Evolutionary conservation across 2,329 filamentous ascomycete species (phyloP), one percentile per base, ranked within the genome.

Genomic region (Aspergillus viridinutans): DNA sequence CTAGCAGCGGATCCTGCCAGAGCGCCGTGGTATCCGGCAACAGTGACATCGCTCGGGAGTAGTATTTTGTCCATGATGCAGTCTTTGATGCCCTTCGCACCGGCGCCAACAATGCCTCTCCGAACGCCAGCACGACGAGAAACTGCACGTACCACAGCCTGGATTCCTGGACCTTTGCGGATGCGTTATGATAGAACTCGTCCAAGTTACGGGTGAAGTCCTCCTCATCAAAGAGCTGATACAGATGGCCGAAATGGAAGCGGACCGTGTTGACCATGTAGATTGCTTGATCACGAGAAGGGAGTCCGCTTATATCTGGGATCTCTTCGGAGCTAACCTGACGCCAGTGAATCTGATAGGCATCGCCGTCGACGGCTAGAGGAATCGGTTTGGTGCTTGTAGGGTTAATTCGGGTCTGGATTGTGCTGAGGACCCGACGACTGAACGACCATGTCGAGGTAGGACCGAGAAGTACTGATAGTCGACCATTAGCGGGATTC

Each of bases 361-460:
- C 76, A 29, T 72, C 71, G 2, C 78, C 80, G 51, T 83, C 79
- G 25, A 80, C 80, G 0, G 80, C 69, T 1, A 47, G 12, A 47
- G 43, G 43, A 10, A 47, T 61, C 0, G 66, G 3, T 70, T 63
- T 2, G 76, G 75, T 1, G 77, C 67, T 4, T 71, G 73, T 5
- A 66, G 72, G 58, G 52, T 77, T 73, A 29, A 80, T 69, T 38
- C 76, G 74, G 55, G 80, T 74, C 47, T 82, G 78, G 0, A 78
- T 76, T 23, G 81, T 71, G 26, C 69, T 76, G 21, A 83, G 69
- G 2, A 81, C 72, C 7, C 78, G 75, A 8, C 80, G 72, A 21
- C 76, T 77, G 42, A 82, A 83, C 0, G 80, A 81, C 81, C 81
- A 83, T 26, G 81, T 83, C 2, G 81, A 83, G 0, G 80, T 82